Base-by-base conservation (phyloP, 306 rosid species). In the Cicer chorassanicum region DNA sequence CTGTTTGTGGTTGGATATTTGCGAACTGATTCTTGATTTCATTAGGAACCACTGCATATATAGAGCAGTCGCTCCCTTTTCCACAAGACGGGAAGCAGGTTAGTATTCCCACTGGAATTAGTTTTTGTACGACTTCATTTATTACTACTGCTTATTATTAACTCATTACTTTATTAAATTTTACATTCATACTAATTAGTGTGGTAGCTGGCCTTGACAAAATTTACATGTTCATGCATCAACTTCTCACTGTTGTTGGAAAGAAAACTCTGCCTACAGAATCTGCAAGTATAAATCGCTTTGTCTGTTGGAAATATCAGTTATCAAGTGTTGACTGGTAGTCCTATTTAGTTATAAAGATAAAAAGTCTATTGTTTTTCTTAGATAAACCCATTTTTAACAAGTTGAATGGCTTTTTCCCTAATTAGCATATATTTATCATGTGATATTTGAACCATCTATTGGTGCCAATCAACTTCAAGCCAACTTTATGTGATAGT, bases 11-110 rank as follows among this genome's bases (percentile, higher is more conserved):
- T 81, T 69, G 36, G 68, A 73, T 65, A 56, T 71, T 80, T 77
- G 75, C 80, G 70, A 83, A 77, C 64, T 75, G 82, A 67, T 34
- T 61, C 57, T 83, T 80, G 75, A 78, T 71, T 72, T 77, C 68
- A 79, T 79, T 78, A 92, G 98, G 97, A 75, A 91, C 97, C 64
- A 83, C 68, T 7, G 98, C 91, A 38, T 93, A 86, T 69, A 77
- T 93, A 72, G 98, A 93, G 88, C 97, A 93, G 70, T 89, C 98
- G 11, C 68, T 46, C 55, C 96, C 97, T 53, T 91, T 8, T 85
- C 98, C 98, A 44, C 78, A 86, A 78, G 98, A 93, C 77, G 98
- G 98, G 63, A 93, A 93, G 83, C 98, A 86, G 96, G 98, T 93
- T 82, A 21, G 82, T 55, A 38, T 53, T 51, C 43, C 64, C 44